Conservation (phyloP, 1,284 basidiomycete genomes). For the Caloboletus firmus region DNA sequence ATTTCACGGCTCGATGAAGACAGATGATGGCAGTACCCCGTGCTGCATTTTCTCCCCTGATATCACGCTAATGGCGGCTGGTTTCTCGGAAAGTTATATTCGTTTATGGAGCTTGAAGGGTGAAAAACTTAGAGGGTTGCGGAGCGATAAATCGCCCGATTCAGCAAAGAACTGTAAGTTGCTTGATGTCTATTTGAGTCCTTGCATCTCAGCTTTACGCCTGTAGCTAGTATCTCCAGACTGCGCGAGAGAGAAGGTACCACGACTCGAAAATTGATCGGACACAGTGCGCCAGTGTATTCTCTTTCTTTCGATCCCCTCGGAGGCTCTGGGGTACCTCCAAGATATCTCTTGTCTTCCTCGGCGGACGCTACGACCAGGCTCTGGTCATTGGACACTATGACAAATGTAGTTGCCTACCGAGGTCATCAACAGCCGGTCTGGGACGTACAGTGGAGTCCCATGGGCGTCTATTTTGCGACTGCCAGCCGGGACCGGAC, state of each 20-base stretch:
- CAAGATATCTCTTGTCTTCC: conserved; percentile 85
- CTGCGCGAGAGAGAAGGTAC: conserved; percentile 77
- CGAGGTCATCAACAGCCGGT: conserved; percentile 96
- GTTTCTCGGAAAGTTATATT: conserved; percentile 95
- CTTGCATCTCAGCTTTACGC: conserved; percentile 3
- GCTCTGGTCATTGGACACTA: conserved; percentile 95
- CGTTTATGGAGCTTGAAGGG: conserved; percentile 95
- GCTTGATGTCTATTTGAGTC: not conserved
- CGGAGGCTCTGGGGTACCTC: conserved; percentile 81
- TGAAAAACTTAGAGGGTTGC: conserved; percentile 78
- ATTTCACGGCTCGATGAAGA: conserved; percentile 14
- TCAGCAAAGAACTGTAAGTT: conserved; percentile 68
- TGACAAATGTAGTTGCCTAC: conserved; percentile 91
- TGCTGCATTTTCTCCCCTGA: conserved; percentile 91
- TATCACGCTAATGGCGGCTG: conserved; percentile 92
- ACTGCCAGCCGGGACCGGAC: conserved; percentile 93
- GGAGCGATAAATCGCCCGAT: conserved; percentile 72
- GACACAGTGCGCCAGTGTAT: conserved; percentile 96
- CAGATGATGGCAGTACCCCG: conserved; percentile 60
- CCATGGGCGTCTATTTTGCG: conserved; percentile 97
- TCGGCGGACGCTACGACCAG: conserved; percentile 93
- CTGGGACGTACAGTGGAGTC: conserved; percentile 99
- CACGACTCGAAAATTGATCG: conserved; percentile 89
- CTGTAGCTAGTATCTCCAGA: conserved; percentile 57
- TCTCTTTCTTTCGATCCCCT: conserved; percentile 92